Conservation (phyloP, 495 filamentous ascomycete species). For the Astrothelium subdiscretum region DNA sequence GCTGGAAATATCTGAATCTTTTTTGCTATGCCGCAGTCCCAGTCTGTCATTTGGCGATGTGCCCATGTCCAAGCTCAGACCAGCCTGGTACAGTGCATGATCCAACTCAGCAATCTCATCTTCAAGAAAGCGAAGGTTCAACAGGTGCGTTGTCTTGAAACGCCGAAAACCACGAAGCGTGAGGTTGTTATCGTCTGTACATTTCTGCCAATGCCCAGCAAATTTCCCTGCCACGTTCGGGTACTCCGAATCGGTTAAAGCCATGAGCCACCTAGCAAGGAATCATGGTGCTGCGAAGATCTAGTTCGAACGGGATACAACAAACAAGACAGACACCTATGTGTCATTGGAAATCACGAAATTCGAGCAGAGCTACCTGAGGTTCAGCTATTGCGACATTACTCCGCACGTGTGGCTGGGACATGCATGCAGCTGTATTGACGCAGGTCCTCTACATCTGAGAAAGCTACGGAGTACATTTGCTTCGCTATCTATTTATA, state of each 20-base stretch:
- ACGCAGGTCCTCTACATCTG: neutral
- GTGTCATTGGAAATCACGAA: no score
- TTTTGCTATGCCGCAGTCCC: constrained; percentile 14
- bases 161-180: constrained; percentile 24
- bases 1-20: constrained; percentile 5
- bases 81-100: constrained; percentile 23
- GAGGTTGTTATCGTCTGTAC: constrained; percentile 15
- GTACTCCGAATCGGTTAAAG: neutral
- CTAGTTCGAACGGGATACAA: no score
- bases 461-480: no score
- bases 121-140: constrained; percentile 26
- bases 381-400: no score
- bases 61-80: constrained; percentile 12
- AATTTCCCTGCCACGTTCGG: neutral
- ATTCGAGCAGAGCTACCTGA: no score
- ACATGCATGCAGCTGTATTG: neutral
- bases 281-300: no score
- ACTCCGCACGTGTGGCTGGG: no score
- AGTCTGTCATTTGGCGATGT: constrained; percentile 7
- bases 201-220: neutral
- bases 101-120: constrained; percentile 21
- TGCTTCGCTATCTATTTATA: no score
- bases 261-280: neutral
- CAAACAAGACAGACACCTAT: no score
- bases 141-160: constrained; percentile 24